Evolutionary conservation across 2,329 filamentous ascomycete genomes (phyloP).

Genomic region (Orbilia brochopaga): DNA sequence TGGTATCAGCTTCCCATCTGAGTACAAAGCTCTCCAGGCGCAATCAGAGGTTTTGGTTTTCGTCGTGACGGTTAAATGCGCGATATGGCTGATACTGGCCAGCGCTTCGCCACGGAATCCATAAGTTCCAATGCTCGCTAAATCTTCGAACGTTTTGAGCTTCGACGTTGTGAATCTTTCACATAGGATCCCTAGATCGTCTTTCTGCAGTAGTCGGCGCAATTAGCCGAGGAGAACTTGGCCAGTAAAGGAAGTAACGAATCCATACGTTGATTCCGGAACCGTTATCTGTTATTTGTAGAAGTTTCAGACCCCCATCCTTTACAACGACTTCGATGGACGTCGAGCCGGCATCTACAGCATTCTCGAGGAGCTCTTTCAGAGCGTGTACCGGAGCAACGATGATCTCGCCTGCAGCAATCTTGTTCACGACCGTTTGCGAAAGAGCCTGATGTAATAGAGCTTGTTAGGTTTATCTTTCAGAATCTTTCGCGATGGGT

Average conservation of each 20-base stretch:
- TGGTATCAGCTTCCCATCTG: conserved; percentile 78
- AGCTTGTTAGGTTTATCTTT: conserved; percentile 4
- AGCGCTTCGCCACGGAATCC: conserved; percentile 97
- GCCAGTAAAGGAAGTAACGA: neutral
- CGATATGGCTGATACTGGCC: conserved; percentile 97
- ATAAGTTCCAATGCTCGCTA: conserved; percentile 88
- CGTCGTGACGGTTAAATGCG: conserved; percentile 92
- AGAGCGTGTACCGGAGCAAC: conserved; percentile 94
- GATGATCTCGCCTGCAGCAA: conserved; percentile 97
- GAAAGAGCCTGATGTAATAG: conserved; percentile 72
- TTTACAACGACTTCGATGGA: conserved; percentile 89
- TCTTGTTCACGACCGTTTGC: conserved; percentile 95
- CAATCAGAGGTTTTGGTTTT: conserved; percentile 85
- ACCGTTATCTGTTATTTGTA: conserved; percentile 97
- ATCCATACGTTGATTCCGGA: conserved; percentile 83
- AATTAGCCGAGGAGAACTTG: conserved; percentile 3
- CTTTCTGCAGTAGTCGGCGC: conserved; percentile 66
- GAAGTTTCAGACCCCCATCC: conserved; percentile 89
- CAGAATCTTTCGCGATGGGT: neutral
- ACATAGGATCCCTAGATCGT: conserved; percentile 88
- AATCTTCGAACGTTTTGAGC: conserved; percentile 88
- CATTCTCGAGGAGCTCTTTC: conserved; percentile 96
- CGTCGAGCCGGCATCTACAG: conserved; percentile 95
- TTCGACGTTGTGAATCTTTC: conserved; percentile 98
- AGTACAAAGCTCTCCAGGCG: conserved; percentile 89